Conservation (phyloP, 495 filamentous ascomycete species). For the Penicillium diatomitis region DNA sequence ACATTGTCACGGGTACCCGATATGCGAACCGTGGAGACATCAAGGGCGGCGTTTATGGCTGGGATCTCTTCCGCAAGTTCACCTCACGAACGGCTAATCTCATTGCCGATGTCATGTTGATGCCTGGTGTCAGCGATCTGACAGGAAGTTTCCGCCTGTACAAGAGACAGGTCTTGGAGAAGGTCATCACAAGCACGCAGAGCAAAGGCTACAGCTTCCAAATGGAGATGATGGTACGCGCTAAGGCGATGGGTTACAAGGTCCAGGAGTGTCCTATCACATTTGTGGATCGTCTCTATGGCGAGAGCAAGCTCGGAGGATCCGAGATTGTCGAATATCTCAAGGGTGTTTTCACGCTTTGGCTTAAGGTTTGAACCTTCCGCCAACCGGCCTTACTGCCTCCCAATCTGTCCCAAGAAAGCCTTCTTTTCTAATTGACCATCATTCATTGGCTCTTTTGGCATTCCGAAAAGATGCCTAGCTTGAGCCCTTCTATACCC, state of each 20-base stretch:
- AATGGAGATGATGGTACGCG: slow-evolving; percentile 95
- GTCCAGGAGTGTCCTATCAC: slow-evolving; percentile 91
- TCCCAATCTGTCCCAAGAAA: too few species aligned
- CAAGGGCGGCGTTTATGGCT: slow-evolving; percentile 88
- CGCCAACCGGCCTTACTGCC: slow-evolving; percentile 1
- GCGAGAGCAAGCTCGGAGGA: slow-evolving; percentile 89
- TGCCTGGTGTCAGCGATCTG: slow-evolving; percentile 92
- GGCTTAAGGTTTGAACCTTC: slow-evolving; percentile 66
- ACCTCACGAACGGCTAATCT: slow-evolving; percentile 85
- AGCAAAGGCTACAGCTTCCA: slow-evolving; percentile 97
- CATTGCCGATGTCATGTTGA: slow-evolving; percentile 87
- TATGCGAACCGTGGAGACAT: slow-evolving; percentile 58
- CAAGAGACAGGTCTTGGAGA: slow-evolving; percentile 80
- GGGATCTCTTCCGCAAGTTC: slow-evolving; percentile 95
- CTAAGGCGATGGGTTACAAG: slow-evolving; percentile 83
- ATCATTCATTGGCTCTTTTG: too few species aligned
- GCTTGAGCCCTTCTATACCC: slow-evolving; percentile 17
- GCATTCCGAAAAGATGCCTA: too few species aligned
- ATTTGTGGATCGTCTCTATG: slow-evolving; percentile 92
- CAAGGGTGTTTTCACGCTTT: slow-evolving; percentile 83
- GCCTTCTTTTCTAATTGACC: too few species aligned
- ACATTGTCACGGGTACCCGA: slow-evolving; percentile 93
- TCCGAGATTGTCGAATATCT: slow-evolving; percentile 97
- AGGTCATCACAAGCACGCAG: slow-evolving; percentile 76
- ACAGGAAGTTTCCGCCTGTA: slow-evolving; percentile 93